A percentile compares a stretch with the other conserved stretches of the same genome.
Conservation (phyloP, 192 early-diverging fungal species). For the Entomortierella beljakovae region DNA sequence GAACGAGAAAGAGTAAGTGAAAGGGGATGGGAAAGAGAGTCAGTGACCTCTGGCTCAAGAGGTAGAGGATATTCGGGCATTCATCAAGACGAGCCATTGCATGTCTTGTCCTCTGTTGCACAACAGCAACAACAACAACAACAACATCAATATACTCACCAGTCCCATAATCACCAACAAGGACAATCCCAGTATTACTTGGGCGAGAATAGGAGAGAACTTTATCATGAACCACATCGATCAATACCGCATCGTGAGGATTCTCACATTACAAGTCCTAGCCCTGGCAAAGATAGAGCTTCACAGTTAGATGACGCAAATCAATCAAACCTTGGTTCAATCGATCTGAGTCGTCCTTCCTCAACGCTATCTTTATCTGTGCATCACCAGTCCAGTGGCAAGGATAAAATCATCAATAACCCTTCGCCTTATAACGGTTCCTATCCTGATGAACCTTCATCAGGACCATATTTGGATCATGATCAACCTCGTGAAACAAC, state of each 20-base stretch:
- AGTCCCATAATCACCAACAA: neutral
- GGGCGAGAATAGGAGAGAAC: neutral
- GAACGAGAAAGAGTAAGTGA: no score
- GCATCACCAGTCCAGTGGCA: neutral
- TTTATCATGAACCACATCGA: neutral
- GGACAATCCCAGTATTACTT: neutral
- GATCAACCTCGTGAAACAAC: neutral
- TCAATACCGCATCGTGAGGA: neutral
- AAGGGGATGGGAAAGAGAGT: neutral
- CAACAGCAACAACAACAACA: slow-evolving; percentile 1
- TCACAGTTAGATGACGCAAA: neutral
- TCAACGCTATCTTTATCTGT: neutral
- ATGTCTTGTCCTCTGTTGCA: neutral
- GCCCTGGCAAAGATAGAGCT: neutral
- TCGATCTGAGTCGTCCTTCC: slow-evolving; percentile 8
- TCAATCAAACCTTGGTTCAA: neutral
- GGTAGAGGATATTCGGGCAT: neutral
- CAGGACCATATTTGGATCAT: neutral
- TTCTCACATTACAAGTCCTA: neutral
- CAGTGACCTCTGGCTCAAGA: neutral
- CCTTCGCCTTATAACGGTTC: neutral
- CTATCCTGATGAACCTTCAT: neutral
- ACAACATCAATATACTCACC: slow-evolving; percentile 9
- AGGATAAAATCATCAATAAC: neutral
- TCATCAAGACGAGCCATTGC: slow-evolving; percentile 4